Conservation (phyloP, 176 grass and related monocot genomes). For the Lolium perenne region DNA sequence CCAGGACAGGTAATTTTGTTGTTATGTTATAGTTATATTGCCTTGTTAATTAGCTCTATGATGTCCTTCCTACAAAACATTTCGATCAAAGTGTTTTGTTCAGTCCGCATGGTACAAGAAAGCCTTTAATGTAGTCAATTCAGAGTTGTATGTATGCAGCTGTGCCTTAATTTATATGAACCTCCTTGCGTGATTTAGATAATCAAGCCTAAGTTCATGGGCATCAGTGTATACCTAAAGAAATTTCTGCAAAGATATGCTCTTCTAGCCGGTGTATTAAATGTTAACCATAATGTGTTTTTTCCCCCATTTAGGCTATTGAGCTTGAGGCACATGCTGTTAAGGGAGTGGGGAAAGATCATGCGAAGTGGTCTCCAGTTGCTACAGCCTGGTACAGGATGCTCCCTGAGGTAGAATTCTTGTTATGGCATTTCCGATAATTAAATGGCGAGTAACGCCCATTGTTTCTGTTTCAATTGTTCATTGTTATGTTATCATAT, state of each 20-base stretch:
- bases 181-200: constrained; percentile 1
- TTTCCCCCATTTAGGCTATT: constrained; percentile 59
- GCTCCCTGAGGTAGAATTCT: constrained; percentile 82
- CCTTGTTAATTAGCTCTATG: neutral
- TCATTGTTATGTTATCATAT: constrained; percentile 31
- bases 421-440: constrained; percentile 23
- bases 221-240: neutral
- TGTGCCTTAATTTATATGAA: constrained; percentile 22
- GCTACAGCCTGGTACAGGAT: constrained; percentile 95
- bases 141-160: neutral
- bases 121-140: neutral
- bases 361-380: constrained; percentile 99
- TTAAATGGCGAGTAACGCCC: constrained; percentile 2
- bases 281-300: neutral
- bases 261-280: neutral
- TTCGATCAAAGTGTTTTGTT: constrained; percentile 30
- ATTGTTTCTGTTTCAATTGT: neutral
- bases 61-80: neutral
- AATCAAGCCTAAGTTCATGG: constrained; percentile 21
- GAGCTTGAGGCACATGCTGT: constrained; percentile 92
- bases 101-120: constrained; percentile 16
- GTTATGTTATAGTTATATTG: constrained; percentile 1
- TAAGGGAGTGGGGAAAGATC: constrained; percentile 84
- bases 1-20: constrained; percentile 72
- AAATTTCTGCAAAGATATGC: constrained; percentile 3